Base-by-base conservation (phyloP, 495 filamentous ascomycete genomes). In the Trichoderma erinaceum region DNA sequence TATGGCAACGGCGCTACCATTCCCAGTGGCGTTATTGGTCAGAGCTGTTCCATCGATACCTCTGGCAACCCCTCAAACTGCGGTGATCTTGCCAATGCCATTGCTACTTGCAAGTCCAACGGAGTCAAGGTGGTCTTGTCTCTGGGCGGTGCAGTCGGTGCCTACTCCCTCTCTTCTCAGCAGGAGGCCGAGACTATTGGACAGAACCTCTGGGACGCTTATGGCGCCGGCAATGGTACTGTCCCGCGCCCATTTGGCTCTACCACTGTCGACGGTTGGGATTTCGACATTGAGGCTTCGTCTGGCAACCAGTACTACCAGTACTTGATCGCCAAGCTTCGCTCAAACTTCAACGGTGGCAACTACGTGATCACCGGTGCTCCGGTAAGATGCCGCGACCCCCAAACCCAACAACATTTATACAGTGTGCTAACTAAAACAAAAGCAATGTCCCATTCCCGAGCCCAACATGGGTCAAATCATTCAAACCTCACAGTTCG, bases 41-140 rank as follows among this genome's bases (percentile, higher is more conserved):
- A 71, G 72, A 76, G 70, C 35, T 82, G 70, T 70, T 75, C 50
- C n/a, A 56, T 56, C n/a, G 50, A 23, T 11, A 23, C 50, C n/a
- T 56, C 50, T n/a, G 65, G 71, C 21, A 56, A 23, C n/a, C 16
- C n/a, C 7, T 23, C 16, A 21, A 23, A 23, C 50, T 80, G 78
- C 68, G 71, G 69, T 25, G 67, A 64, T 11, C 72, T 80, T 44
- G 71, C 73, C 27, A 61, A 72, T 13, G 84, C 88, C 63, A 88
- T 90, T 67, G 72, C 74, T 44, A 76, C 71, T 6, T 90, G 87
- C 73, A 86, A 90, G 73, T 61, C 73, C 10, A 75, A 80, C 32
- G 82, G 83, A 43, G 88, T 85, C 71, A 85, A 82, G 11, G 81
- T 90, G 48, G 71, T 89, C 50, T 72, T 89, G 4, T 87, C 84